Evolutionary conservation across 140 eudicot genomes (phyloP).

Genomic region (Cichorium intybus): DNA sequence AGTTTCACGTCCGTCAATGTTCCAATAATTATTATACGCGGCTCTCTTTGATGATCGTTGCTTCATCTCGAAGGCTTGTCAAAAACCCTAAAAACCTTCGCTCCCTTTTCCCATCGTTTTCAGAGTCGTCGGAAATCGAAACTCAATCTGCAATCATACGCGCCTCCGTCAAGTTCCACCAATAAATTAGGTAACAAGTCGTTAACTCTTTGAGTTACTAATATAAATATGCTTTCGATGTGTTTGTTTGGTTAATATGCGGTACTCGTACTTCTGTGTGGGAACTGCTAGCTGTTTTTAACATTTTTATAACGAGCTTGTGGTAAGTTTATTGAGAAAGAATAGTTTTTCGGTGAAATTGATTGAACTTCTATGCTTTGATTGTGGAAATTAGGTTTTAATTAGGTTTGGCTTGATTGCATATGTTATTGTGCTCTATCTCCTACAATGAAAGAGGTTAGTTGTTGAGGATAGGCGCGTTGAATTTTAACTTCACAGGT

Average conservation of each 20-base stretch:
- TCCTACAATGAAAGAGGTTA: too few species aligned
- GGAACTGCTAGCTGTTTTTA: background rate
- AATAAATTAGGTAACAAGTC: constrained; percentile 22
- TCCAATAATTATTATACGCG: constrained; percentile 4
- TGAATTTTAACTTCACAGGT: too few species aligned
- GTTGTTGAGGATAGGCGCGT: too few species aligned
- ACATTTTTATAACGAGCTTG: background rate
- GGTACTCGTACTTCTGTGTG: background rate
- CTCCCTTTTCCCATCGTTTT: background rate
- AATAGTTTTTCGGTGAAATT: background rate
- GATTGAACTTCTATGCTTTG: background rate
- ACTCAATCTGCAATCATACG: constrained; percentile 10
- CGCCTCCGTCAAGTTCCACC: constrained; percentile 2
- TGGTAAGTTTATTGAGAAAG: background rate
- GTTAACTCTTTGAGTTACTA: background rate
- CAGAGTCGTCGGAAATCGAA: constrained; percentile 11
- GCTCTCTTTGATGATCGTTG: background rate
- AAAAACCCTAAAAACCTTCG: constrained; percentile 24
- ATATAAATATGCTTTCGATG: background rate
- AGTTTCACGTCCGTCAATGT: constrained; percentile 16
- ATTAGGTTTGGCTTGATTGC: background rate
- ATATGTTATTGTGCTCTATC: background rate
- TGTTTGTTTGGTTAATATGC: background rate
- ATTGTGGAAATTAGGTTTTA: background rate
- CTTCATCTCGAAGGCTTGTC: background rate